phyloP scores from a whole-genome alignment of 208 protist species.

The Leishmania martiniquensis region DNA sequence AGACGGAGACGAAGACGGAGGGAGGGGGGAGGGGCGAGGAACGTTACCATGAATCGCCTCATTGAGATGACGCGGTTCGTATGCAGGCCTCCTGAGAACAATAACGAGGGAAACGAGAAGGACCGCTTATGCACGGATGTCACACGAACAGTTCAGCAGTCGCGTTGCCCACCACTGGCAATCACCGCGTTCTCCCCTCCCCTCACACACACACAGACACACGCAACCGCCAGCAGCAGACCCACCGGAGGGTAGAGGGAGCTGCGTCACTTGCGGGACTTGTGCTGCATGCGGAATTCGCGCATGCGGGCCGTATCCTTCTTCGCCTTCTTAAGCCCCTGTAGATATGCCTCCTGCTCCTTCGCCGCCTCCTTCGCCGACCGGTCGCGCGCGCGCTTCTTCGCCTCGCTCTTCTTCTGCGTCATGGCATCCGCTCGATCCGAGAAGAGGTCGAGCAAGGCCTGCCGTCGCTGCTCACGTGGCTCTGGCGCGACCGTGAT shows the following conservation, averaged over 20 bases:
- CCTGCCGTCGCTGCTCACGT: constrained; percentile 81
- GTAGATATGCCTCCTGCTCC: constrained; percentile 79
- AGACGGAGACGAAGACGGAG: too few species aligned
- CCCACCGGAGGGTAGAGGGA: not conserved
- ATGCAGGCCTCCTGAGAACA: not conserved
- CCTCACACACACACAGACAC: too few species aligned
- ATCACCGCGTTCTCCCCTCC: not conserved
- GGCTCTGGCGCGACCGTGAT: constrained; percentile 78
- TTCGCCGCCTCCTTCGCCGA: constrained; percentile 51
- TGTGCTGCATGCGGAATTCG: constrained; percentile 92
- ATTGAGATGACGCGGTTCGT: not conserved
- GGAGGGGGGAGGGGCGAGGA: not conserved
- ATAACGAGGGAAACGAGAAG: not conserved
- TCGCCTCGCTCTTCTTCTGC: constrained; percentile 74
- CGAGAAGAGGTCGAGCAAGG: constrained; percentile 74
- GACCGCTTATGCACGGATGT: not conserved
- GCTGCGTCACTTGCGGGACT: constrained; percentile 62
- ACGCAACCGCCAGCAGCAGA: not conserved
- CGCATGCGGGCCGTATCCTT: constrained; percentile 88
- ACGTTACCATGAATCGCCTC: not conserved
- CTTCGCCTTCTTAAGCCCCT: constrained; percentile 91
- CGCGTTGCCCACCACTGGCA: not conserved
- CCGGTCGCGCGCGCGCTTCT: constrained; percentile 71
- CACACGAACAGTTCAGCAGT: not conserved
- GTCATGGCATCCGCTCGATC: constrained; percentile 78